Evolutionary conservation across 2,329 filamentous ascomycete genomes (phyloP), one percentile per base, ranked within the genome.

Genomic region (Xylariaceae sp.): DNA sequence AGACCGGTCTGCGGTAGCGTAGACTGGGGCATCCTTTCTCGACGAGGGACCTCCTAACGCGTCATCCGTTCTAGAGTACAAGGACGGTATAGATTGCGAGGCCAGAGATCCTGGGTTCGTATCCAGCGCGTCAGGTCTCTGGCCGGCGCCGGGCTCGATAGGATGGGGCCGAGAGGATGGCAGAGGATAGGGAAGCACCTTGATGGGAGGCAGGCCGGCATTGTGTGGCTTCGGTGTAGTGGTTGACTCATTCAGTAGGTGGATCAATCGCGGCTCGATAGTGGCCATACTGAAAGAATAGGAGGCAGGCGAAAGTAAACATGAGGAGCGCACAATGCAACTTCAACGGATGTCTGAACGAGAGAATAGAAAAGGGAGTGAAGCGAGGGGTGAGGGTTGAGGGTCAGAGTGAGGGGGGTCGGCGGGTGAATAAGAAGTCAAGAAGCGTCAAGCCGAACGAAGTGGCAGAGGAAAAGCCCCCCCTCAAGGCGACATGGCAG

Each of bases 261-360:
- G 83, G 70, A 86, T 87, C 65, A 87, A 77, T 70, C 84, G 82
- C 70, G 84, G 84, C 79, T 87, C 84, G 74, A 87, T 87, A 69
- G 83, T 86, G 66, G 82, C 82, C 82, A 85, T 85, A 74, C 73
- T 82, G 78, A 65, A 69, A 65, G 64, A 68, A 66, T 67, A 69
- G 69, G 62, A 64, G 64, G 62, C 62, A 65, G 64, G 63, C 65
- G 58, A 63, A 62, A 61, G 61, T 68, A 69, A 67, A 73, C 76
- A 79, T 79, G 74, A 71, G 74, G 69, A 67, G 60, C 60, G 61
- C 55, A 56, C 56, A 58, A 45, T n/a, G 11, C n/a, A 41, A 13
- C 13, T 62, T 61, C 55, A 51, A 62, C 55, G 62, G 52, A 51
- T 58, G 63, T 61, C 51, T 56, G 57, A 65, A 61, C 60, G 66